phyloP scores from a whole-genome alignment of 345 rosid genomes.

The Citrus inodora region DNA sequence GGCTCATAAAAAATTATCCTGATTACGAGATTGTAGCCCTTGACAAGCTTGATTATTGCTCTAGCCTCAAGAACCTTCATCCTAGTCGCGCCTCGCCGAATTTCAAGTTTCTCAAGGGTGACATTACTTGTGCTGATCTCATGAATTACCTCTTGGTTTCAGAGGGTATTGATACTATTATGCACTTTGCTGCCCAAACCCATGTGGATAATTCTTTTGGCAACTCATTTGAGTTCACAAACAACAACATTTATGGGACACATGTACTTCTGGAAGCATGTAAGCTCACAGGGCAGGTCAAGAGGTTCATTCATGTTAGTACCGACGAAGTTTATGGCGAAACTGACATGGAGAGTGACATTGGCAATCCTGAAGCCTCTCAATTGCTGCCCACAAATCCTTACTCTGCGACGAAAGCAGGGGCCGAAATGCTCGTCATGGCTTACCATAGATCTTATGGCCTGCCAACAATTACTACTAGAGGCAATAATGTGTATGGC shows the following conservation, averaged over 20 bases:
- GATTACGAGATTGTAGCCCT: conserved; percentile 55
- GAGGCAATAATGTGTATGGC: conserved; percentile 68
- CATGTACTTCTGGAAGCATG: conserved; percentile 72
- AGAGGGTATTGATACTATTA: conserved; percentile 54
- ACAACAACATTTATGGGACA: conserved; percentile 60
- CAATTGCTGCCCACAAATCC: conserved; percentile 67
- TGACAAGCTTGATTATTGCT: conserved; percentile 69
- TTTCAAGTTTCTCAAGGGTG: conserved; percentile 59
- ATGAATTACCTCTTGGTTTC: conserved; percentile 48
- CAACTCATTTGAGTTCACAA: conserved; percentile 61
- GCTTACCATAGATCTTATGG: conserved; percentile 63
- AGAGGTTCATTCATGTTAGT: conserved; percentile 67
- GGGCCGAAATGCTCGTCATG: conserved; percentile 72
- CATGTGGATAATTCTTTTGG: conserved; percentile 73
- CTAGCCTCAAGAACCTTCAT: conserved; percentile 48
- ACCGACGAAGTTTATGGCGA: conserved; percentile 72
- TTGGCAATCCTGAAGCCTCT: conserved; percentile 63
- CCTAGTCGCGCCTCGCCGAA: conserved; percentile 44
- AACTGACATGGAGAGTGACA: conserved; percentile 54
- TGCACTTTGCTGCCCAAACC: conserved; percentile 71
- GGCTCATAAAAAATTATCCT: conserved; percentile 46
- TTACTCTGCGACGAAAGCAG: conserved; percentile 66
- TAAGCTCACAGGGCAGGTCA: conserved; percentile 47
- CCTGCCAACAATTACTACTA: conserved; percentile 51
- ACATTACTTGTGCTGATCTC: conserved; percentile 56